Base-by-base conservation (phyloP, 1,139 yeast genomes). In the Pichia norvegensis region DNA sequence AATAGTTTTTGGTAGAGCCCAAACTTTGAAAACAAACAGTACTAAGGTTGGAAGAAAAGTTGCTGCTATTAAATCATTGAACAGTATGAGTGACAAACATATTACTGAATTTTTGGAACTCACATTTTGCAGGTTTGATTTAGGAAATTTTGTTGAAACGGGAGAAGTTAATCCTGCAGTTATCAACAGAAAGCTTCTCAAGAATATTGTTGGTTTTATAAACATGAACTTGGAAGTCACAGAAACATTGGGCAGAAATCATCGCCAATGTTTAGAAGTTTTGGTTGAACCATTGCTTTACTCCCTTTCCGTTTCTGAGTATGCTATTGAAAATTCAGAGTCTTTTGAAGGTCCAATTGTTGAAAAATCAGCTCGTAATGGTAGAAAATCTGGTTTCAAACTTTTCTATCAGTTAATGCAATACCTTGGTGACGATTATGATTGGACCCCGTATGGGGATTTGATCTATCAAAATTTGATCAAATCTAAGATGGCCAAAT, bases 1-100 rank as follows among this genome's bases (percentile, higher is more conserved):
- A 52, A 82, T 94, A 25, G 67, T 94, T 33, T 92, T 83, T 64
- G 98, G 98, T 6, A 73, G 95, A 52, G 87, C 88, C 10, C 95
- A 86, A 64, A 70, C 74, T 4, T 64, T 69, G 29, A 66, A 63
- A 29, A 66, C 71, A 1, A 78, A 82, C 62, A 87, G 87, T 50
- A 77, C 81, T 42, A 85, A 85, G 57, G 74, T 77, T 50, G 81
- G 90, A 22, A 75, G 85, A 55, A 84, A 87, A 55, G 74, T 74
- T 59, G 92, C 97, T 2, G 87, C 88, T 4, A 70, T 92, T 16
- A 72, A 83, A 19, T 72, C 85, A 2, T 65, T 92, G 44, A 85
- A 86, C 25, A 80, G 74, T 52, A 70, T 92, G 44, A 70, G 73
- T 20, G 74, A 76, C 19, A 62, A 67, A 7, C 74, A 78, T 52